Evolutionary conservation across 139 green algal species (phyloP), one percentile per base, ranked within the genome.

Genomic region (Micractinium sp.): DNA sequence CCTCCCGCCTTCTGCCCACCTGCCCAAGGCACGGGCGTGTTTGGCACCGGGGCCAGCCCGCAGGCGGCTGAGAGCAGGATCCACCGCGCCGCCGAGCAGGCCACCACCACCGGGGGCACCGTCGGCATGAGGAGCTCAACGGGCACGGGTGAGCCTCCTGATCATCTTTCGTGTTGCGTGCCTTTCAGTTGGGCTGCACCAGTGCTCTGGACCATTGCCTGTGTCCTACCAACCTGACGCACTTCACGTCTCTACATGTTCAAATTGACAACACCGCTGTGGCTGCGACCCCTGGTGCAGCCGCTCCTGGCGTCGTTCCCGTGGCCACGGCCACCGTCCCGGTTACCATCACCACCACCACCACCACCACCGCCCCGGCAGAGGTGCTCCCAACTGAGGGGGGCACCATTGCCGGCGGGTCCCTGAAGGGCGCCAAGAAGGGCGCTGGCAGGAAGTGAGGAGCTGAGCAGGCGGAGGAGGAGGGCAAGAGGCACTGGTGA

Each of bases 331-430:
- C 71, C n/a, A 78, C 71, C 29, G 23, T 80, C 74, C 74, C 74
- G 0, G 74, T 80, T n/a, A 80, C 74, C 14, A 38, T 80, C n/a
- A 80, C 74, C 35, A 80, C 74, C 74, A 80, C 74, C 33, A 80
- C 74, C 33, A 80, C 74, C 74, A 80, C 74, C 74, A 27, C 74
- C 2, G 33, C 73, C 15, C 73, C 73, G 73, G 27, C 38, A n/a
- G n/a, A 25, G 9, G 31, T 78, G 73, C n/a, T 15, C 31, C 67
- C 74, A 18, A 29, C 74, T 2, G 74, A 36, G 16, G 74, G 33
- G n/a, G 15, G 16, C 33, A 47, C 74, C 33, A 18, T 16, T 53
- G 74, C 74, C 33, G 74, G 74, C 74, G 71, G 71, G 29, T 14
- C 1, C 71, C 27, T 77, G 29, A 33, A n/a, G 31, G 19, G 29